phyloP scores from a whole-genome alignment of 176 grass and related monocot genomes.

The Aegilops sharonensis region DNA sequence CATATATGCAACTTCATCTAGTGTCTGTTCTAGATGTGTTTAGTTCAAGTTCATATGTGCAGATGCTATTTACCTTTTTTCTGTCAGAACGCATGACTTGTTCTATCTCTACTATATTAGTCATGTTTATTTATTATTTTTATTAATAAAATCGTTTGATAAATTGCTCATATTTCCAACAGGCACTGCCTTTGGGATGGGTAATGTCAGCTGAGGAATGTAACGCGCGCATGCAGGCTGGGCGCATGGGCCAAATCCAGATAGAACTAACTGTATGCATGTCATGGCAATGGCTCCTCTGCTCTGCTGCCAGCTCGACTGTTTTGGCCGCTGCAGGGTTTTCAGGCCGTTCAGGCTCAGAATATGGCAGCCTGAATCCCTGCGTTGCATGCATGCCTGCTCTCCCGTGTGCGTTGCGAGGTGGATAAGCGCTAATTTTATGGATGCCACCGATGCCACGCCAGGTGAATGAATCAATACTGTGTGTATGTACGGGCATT shows the following conservation, averaged over 20 bases:
- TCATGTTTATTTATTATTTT: too few species aligned
- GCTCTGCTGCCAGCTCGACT: neutral
- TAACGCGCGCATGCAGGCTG: neutral
- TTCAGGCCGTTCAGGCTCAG: conserved; percentile 14
- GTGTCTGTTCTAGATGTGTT: too few species aligned
- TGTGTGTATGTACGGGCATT: too few species aligned
- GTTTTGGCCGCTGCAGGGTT: neutral
- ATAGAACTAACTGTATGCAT: neutral
- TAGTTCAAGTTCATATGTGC: too few species aligned
- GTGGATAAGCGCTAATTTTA: neutral
- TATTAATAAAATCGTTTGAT: too few species aligned
- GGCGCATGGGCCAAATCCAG: neutral
- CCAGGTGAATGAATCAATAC: too few species aligned
- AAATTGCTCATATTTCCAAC: too few species aligned
- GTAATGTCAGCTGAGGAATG: neutral
- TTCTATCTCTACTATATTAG: too few species aligned
- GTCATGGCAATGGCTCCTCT: conserved; percentile 5
- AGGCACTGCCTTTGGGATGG: too few species aligned
- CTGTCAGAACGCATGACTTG: too few species aligned
- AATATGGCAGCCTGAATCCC: neutral
- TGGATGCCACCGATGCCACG: conserved; percentile 25
- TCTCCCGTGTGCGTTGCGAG: neutral
- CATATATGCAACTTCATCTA: too few species aligned
- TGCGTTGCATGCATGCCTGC: neutral
- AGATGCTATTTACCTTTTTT: too few species aligned